Percentiles rank a stretch among this genome's conserved stretches.
phyloP scores from a whole-genome alignment of 31 red algal species.

The Odonthalia washingtoniensis region DNA sequence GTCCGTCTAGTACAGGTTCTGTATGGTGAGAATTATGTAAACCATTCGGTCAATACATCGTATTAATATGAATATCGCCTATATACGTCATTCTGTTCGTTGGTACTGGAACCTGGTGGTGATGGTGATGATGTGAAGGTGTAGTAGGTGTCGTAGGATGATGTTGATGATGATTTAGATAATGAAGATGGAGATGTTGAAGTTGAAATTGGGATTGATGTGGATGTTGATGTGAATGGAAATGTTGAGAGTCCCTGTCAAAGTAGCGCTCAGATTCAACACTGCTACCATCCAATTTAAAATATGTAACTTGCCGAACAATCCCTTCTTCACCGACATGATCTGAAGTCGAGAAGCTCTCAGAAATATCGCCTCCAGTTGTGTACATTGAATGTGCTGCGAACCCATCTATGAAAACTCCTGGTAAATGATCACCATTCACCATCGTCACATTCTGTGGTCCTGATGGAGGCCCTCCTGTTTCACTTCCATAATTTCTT shows the following conservation, averaged over 20 bases:
- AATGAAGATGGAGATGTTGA: too few species aligned
- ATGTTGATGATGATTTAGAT: too few species aligned
- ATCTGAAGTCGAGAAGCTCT: slow-evolving; percentile 17
- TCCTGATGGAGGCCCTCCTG: too few species aligned
- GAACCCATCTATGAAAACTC: background rate
- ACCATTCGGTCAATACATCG: background rate
- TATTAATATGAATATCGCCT: background rate
- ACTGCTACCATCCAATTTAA: slow-evolving; percentile 54
- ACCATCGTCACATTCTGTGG: background rate
- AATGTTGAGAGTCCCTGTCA: slow-evolving; percentile 38
- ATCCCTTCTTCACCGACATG: slow-evolving; percentile 33
- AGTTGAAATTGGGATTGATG: too few species aligned
- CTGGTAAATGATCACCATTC: background rate
- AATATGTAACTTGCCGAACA: slow-evolving; percentile 47
- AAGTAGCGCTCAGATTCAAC: slow-evolving; percentile 63
- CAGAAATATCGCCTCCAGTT: background rate
- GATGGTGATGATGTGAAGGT: background rate
- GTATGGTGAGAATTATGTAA: background rate
- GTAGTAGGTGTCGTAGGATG: background rate
- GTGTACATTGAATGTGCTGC: background rate
- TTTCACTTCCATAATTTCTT: too few species aligned
- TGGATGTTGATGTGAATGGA: too few species aligned
- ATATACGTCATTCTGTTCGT: background rate
- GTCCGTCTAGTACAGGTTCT: slow-evolving; percentile 40
- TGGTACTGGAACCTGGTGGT: background rate